phyloP scores from a whole-genome alignment of 352 stramenopile genomes.

The Pythium volutum region DNA sequence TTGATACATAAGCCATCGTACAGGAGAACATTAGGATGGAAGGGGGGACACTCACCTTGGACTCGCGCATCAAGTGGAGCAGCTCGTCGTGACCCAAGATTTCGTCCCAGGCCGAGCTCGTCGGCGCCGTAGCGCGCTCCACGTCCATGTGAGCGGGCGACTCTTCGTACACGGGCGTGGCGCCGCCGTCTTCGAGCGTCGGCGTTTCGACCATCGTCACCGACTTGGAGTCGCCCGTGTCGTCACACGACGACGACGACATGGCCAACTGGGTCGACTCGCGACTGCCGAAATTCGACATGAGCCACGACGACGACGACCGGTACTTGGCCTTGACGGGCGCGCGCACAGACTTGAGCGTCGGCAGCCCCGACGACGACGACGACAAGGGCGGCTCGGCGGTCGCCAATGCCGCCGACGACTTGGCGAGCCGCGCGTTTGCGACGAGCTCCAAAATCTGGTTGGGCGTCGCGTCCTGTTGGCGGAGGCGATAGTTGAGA shows the following conservation, averaged over 20 bases:
- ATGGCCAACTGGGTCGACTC: neutral
- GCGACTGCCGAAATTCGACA: slow-evolving; percentile 13
- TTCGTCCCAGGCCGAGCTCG: slow-evolving; percentile 54
- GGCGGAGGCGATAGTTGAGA: slow-evolving; percentile 87
- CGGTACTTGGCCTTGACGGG: slow-evolving; percentile 12
- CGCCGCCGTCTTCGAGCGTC: neutral
- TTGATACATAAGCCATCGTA: too few species aligned
- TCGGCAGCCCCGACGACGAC: neutral
- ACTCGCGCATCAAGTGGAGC: slow-evolving; percentile 41
- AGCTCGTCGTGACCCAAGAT: slow-evolving; percentile 74
- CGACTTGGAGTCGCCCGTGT: slow-evolving; percentile 5
- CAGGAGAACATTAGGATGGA: too few species aligned
- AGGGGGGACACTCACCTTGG: slow-evolving; percentile 12
- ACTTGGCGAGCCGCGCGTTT: slow-evolving; percentile 18
- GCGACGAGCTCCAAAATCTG: slow-evolving; percentile 65
- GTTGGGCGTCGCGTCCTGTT: slow-evolving; percentile 43
- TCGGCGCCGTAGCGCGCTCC: neutral
- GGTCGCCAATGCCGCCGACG: neutral
- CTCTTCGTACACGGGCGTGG: slow-evolving; percentile 7
- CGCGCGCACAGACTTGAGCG: neutral
- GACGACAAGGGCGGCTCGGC: neutral
- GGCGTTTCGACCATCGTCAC: slow-evolving; percentile 5
- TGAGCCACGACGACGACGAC: slow-evolving; percentile 17
- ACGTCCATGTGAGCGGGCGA: neutral
- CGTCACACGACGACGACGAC: neutral